Evolutionary conservation across 768 basidiomycete species (phyloP).

Genomic region (Amanita polypyramis): DNA sequence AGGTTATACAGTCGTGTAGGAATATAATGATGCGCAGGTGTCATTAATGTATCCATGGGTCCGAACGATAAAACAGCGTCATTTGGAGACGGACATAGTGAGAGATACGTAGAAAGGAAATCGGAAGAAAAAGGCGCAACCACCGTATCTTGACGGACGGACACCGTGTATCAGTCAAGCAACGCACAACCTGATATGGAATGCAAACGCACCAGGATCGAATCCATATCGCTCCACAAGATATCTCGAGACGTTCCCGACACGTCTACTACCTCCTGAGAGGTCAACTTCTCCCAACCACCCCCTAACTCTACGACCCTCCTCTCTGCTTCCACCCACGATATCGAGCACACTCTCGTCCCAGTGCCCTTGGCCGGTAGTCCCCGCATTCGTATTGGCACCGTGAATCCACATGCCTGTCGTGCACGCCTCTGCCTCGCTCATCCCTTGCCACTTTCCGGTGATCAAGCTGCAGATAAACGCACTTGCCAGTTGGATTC

Average conservation of each 20-base stretch:
- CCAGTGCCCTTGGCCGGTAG: conserved; percentile 46
- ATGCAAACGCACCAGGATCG: conserved; percentile 42
- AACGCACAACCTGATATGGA: conserved; percentile 6
- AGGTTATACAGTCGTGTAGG: conserved; percentile 68
- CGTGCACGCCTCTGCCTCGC: conserved; percentile 67
- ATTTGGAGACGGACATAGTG: conserved; percentile 56
- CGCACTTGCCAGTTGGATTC: conserved; percentile 67
- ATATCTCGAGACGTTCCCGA: conserved; percentile 62
- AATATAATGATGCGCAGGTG: conserved; percentile 64
- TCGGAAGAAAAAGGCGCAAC: conserved; percentile 73
- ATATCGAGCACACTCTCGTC: conserved; percentile 72
- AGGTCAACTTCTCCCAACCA: conserved; percentile 81
- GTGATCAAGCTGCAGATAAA: conserved; percentile 63
- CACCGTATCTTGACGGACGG: conserved; percentile 44
- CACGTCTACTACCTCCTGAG: conserved; percentile 50
- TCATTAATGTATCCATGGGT: conserved; percentile 69
- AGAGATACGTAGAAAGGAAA: conserved; percentile 68
- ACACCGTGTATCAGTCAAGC: conserved; percentile 1
- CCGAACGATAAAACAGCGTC: conserved; percentile 77
- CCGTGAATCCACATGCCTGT: conserved; percentile 76
- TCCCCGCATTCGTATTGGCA: conserved; percentile 17
- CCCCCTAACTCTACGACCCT: conserved; percentile 57
- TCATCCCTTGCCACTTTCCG: conserved; percentile 63
- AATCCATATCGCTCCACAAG: conserved; percentile 77
- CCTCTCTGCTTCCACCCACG: conserved; percentile 66